phyloP scores from a whole-genome alignment of 2,329 filamentous ascomycete species.

The Alternaria viburni region DNA sequence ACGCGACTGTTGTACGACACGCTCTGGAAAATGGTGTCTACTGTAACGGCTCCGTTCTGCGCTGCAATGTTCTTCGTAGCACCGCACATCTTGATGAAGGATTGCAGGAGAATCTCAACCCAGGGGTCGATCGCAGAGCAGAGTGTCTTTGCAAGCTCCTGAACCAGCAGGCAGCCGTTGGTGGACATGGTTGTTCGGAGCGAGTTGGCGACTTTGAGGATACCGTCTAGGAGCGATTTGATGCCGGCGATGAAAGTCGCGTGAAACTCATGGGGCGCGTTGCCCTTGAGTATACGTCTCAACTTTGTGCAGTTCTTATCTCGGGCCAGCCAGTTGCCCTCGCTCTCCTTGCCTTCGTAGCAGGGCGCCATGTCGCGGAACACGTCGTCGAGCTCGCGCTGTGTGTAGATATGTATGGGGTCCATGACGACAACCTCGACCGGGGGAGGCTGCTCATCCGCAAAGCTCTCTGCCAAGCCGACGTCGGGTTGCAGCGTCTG shows the following conservation, averaged over 20 bases:
- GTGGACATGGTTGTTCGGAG: slow-evolving; percentile 89
- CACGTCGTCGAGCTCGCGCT: slow-evolving; percentile 85
- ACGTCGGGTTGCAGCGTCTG: slow-evolving; percentile 50
- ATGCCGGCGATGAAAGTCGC: slow-evolving; percentile 73
- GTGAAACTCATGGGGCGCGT: slow-evolving; percentile 78
- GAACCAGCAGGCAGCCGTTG: slow-evolving; percentile 81
- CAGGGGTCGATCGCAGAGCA: slow-evolving; percentile 83
- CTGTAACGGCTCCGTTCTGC: slow-evolving; percentile 78
- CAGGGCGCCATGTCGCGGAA: slow-evolving; percentile 79
- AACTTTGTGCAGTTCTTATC: slow-evolving; percentile 82
- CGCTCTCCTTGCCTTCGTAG: slow-evolving; percentile 88
- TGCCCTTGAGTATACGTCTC: slow-evolving; percentile 80
- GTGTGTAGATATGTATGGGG: slow-evolving; percentile 81
- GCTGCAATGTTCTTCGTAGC: slow-evolving; percentile 92
- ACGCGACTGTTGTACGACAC: slow-evolving; percentile 81
- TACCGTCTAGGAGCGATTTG: slow-evolving; percentile 80
- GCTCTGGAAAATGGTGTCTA: slow-evolving; percentile 80
- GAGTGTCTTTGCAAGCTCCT: slow-evolving; percentile 79
- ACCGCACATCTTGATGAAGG: slow-evolving; percentile 85
- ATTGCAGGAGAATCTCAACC: slow-evolving; percentile 88
- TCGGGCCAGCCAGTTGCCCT: slow-evolving; percentile 88
- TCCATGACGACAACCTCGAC: slow-evolving; percentile 73
- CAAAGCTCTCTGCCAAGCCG: slow-evolving; percentile 52
- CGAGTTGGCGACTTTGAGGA: slow-evolving; percentile 83
- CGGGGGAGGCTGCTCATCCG: slow-evolving; percentile 66